Evolutionary conservation across 768 basidiomycete species (phyloP), one percentile per base, ranked within the genome.

Genomic region (Phanerochaete sordida): DNA sequence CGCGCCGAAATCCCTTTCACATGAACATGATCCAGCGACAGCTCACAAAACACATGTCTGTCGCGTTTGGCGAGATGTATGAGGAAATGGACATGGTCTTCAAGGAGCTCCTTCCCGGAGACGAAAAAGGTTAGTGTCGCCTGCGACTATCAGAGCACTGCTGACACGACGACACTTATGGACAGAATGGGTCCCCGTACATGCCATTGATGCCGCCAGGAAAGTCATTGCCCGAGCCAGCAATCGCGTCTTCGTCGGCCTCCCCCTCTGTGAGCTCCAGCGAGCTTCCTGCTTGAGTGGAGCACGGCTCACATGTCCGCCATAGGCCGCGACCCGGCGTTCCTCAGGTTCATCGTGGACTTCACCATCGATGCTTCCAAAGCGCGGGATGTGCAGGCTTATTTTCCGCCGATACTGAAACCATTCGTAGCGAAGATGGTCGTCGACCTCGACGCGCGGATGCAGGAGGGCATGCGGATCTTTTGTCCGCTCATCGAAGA

Each of bases 211-310:
- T 1, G 43, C n/a, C 23, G 80, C 53, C 11, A 48, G 5, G 45
- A 13, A 71, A 31, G 65, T 84, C n/a, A 65, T 84, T 9, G 71
- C 74, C 35, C 74, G 79, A 43, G 67, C 72, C 4, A 77, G 68
- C 52, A 82, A 79, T 61, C 75, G 84, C 16, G 48, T 76, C 0
- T 80, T 84, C 56, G 77, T 84, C 4, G 84, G 83, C 0, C 66
- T 75, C 30, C 80, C 81, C 1, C 74, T 81, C 73, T 67, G 72
- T 57, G 76, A 77, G 59, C 50, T 43, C 52, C 33, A 52, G 43
- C 24, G 54, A 57, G 27, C 33, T 31, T 1, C 13, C 6, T 16
- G 21, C 11, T 19, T 26, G n/a, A n/a, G n/a, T n/a, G n/a, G n/a
- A n/a, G n/a, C n/a, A n/a, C n/a, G n/a, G n/a, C n/a, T n/a, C n/a